Base-by-base conservation (phyloP, 768 basidiomycete species). In the Psilocybe sp. region DNA sequence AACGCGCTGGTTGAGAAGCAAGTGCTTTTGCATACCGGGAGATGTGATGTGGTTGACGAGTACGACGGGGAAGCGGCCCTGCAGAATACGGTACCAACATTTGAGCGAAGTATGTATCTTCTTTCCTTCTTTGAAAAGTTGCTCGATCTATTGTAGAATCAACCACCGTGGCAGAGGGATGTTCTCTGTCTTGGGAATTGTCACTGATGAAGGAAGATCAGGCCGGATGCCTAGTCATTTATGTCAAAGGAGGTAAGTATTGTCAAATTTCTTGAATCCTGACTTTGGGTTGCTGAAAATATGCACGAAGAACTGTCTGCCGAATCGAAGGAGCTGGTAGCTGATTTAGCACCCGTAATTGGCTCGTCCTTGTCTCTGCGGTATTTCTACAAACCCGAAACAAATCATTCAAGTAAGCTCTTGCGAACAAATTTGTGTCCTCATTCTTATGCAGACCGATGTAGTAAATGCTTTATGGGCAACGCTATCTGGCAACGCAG, bases 1-100 rank as follows among this genome's bases (percentile, higher is more conserved):
- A 75, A 72, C 47, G 91, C 89, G 1, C 63, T 80, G 32, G 60
- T 91, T 10, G 91, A 93, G 63, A 90, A 89, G 57, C 90, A 92
- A 61, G 80, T 85, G 1, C 54, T 89, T 6, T 61, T 82, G 10
- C 88, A 91, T 58, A 89, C 85, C 0, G 86, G 88, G 3, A 76
- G 78, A 33, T 78, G 74, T 49, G 53, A 64, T n/a, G 47, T 74
- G 12, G 47, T 54, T 4, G 78, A 77, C 43, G 79, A 79, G 33
- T 80, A 79, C 31, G 78, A 75, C 31, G 74, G 69, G n/a, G 79
- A 79, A 43, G 28, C 53, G 1, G 60, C 60, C 4, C 44, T 70
- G 28, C 62, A 74, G 40, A 57, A 66, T 8, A 60, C 60, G 28
- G 49, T 56, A 14, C 80, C 83, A 14, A 44, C 57, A 8, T 73